Conservation (phyloP, 306 rosid species). For the Myrica gale region DNA sequence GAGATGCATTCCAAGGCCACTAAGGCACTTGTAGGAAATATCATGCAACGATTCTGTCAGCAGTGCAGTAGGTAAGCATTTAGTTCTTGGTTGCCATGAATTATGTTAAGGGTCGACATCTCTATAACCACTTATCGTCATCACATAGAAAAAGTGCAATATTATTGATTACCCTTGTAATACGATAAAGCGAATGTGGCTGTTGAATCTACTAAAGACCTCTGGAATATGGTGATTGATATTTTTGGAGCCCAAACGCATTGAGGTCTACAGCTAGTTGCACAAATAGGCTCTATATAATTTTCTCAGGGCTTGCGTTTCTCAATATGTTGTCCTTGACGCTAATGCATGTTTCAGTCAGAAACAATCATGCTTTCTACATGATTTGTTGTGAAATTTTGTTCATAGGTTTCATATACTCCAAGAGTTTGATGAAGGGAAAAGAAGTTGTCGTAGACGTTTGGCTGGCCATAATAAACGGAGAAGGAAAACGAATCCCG, state of each 20-base stretch:
- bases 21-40: conserved; percentile 70
- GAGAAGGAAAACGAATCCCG: conserved; percentile 53
- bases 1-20: conserved; percentile 85
- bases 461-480: conserved; percentile 62
- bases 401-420: conserved; percentile 53
- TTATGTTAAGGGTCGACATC: conserved; percentile 12
- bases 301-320: not conserved
- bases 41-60: conserved; percentile 91
- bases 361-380: conserved; percentile 9
- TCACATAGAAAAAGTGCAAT: not conserved
- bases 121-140: conserved; percentile 6
- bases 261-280: not conserved
- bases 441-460: conserved; percentile 66
- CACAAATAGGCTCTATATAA: not conserved
- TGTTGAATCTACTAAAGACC: not conserved
- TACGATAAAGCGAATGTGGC: not conserved
- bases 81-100: conserved; percentile 13
- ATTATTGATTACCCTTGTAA: not conserved
- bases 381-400: conserved; percentile 12
- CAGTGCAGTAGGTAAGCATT: conserved; percentile 84
- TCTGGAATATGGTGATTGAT: not conserved
- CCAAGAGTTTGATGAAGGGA: conserved; percentile 65
- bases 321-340: not conserved
- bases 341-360: not conserved
- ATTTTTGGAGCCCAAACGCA: not conserved